Base-by-base conservation (phyloP, 495 filamentous ascomycete genomes). In the Penicillium macrosclerotiorum region DNA sequence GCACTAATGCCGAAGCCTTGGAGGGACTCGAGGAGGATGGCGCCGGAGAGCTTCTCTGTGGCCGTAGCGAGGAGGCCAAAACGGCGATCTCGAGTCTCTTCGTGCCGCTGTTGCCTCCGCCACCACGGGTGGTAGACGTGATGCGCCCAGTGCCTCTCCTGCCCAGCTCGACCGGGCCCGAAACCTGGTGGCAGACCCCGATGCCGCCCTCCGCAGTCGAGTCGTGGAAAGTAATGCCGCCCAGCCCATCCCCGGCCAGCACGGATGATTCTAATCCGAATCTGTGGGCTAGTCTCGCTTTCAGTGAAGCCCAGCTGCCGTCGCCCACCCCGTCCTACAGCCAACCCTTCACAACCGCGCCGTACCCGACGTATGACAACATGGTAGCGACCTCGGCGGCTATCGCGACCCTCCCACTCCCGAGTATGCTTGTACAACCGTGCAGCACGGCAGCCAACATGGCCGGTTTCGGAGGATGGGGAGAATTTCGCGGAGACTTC, bases 21-120 rank as follows among this genome's bases (percentile, higher is more conserved):
- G 93, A 99, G 69, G 93, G 93, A 37, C 70, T 97, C 44, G 93
- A 99, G 75, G 93, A 99, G 69, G 94, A 96, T 63, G 93, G 93
- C 44, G 89, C 87, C 33, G 93, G 93, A 42, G 93, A 99, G 71
- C 74, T 99, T 42, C 80, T 97, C 31, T 85, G 84, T 53, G 92
- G 93, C 41, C 85, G 88, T 68, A 91, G 89, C 64, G 90, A 95
- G 59, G 92, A 96, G 47, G 92, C 96, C 61, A 96, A 96, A 77
- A 79, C 76, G 57, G 83, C 80, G 58, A 86, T 99, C 69, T 80
- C 87, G 78, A 80, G 75, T 47, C 77, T 99, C 38, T 86, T 96
- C 72, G 82, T 89, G 54, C 91, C 91, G 34, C 78, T 97, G 47
- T 77, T 96, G 45, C 91, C 94, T 37, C 93, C 93, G 42, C 93